Evolutionary conservation across 2,329 filamentous ascomycete genomes (phyloP).

Genomic region (Ampelomyces quisqualis): DNA sequence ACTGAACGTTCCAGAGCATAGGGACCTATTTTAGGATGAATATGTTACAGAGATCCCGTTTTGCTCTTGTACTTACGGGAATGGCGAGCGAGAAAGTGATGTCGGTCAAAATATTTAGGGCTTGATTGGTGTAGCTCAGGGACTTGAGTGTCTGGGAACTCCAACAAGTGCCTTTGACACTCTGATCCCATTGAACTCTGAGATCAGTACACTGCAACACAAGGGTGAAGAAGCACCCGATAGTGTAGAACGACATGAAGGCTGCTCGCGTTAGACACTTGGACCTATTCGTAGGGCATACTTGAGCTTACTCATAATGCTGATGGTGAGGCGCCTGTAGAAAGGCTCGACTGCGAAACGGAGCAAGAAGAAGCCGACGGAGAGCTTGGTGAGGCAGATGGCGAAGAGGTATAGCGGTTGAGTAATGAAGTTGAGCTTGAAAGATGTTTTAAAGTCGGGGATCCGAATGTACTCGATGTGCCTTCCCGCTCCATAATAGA

Average conservation of each 20-base stretch:
- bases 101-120: conserved; percentile 47
- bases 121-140: conserved; percentile 51
- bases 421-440: conserved; percentile 52
- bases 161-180: conserved; percentile 49
- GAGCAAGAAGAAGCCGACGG: conserved; percentile 52
- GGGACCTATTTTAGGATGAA: conserved; percentile 17
- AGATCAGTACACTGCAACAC: conserved; percentile 54
- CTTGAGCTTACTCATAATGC: conserved; percentile 46
- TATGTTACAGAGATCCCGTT: no score
- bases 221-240: conserved; percentile 51
- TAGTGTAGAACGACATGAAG: conserved; percentile 49
- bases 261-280: conserved; percentile 22
- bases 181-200: conserved; percentile 49
- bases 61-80: conserved; percentile 25
- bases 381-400: conserved; percentile 52
- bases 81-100: conserved; percentile 47
- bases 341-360: conserved; percentile 46
- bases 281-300: neutral
- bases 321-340: conserved; percentile 48
- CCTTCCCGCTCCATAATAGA: conserved; percentile 49
- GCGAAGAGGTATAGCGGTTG: conserved; percentile 52
- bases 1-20: conserved; percentile 36
- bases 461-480: conserved; percentile 49
- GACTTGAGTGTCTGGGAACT: conserved; percentile 41
- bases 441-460: conserved; percentile 38